Conservation (phyloP, 1,139 yeast species). For the Magnusiomyces suaveolens region DNA sequence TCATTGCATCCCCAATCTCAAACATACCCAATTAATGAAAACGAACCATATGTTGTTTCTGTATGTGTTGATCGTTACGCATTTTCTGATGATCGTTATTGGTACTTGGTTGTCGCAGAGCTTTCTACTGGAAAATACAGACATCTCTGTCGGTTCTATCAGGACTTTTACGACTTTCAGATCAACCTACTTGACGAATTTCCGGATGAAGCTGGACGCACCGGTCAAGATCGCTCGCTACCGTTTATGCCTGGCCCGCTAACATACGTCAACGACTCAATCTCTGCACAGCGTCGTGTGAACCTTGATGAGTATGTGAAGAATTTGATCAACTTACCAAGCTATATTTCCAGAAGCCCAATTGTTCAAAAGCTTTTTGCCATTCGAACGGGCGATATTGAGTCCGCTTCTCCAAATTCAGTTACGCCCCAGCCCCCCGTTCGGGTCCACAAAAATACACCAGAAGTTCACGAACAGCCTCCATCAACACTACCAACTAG, state of each 20-base stretch:
- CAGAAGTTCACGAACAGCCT: slow-evolving; percentile 4
- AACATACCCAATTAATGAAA: neutral
- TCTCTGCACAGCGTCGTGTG: slow-evolving; percentile 74
- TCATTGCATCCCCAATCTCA: neutral
- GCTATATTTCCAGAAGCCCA: slow-evolving; percentile 55
- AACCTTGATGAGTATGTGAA: slow-evolving; percentile 78
- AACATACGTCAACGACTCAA: slow-evolving; percentile 80
- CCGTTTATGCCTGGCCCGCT: slow-evolving; percentile 97
- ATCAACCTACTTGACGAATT: slow-evolving; percentile 71
- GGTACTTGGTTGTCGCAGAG: slow-evolving; percentile 69
- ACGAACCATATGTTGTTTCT: slow-evolving; percentile 31
- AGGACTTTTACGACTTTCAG: slow-evolving; percentile 92
- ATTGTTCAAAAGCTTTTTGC: slow-evolving; percentile 67
- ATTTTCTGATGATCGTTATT: slow-evolving; percentile 78
- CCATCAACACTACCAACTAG: neutral
- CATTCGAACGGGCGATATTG: slow-evolving; percentile 54
- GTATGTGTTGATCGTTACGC: slow-evolving; percentile 77
- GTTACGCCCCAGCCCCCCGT: slow-evolving; percentile 36
- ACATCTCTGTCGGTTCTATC: slow-evolving; percentile 78
- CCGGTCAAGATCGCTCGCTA: slow-evolving; percentile 64
- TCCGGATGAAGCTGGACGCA: slow-evolving; percentile 89
- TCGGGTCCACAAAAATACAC: neutral
- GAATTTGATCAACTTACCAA: slow-evolving; percentile 64
- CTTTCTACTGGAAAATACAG: slow-evolving; percentile 61
- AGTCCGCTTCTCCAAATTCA: slow-evolving; percentile 33